phyloP scores from a whole-genome alignment of 75 land plant species.

The Sequoia sempervirens region DNA sequence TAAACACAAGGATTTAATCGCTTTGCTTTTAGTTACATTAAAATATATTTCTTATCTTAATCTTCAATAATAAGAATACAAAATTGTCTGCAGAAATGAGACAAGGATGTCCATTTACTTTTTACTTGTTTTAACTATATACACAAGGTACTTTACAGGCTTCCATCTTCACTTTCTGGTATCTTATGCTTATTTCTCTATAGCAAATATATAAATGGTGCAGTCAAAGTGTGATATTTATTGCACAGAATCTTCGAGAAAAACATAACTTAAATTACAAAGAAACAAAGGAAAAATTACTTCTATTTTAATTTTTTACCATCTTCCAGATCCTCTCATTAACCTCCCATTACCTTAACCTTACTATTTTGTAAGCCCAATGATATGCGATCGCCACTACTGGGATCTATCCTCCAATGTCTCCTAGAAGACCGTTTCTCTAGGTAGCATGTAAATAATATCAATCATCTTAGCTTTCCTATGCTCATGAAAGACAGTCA shows the following conservation, averaged over 20 bases:
- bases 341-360: conserved; percentile 18
- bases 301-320: background rate
- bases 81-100: background rate
- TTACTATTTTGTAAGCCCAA: conserved; percentile 68
- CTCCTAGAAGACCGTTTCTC: background rate
- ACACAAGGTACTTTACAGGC: background rate
- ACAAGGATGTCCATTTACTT: background rate
- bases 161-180: background rate
- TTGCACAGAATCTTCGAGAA: conserved; percentile 71
- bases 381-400: conserved; percentile 79
- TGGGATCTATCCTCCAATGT: conserved; percentile 77
- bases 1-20: background rate
- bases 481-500: background rate
- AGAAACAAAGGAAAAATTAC: conserved; percentile 27
- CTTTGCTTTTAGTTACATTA: background rate
- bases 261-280: conserved; percentile 75
- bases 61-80: background rate
- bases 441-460: background rate
- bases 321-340: conserved; percentile 87
- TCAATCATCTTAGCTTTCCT: background rate
- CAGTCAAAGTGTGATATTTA: background rate
- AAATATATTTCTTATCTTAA: background rate
- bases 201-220: background rate
- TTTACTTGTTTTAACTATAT: background rate
- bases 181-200: background rate